Conservation (phyloP, 2,329 filamentous ascomycete species). For the Talaromyces sp. region DNA sequence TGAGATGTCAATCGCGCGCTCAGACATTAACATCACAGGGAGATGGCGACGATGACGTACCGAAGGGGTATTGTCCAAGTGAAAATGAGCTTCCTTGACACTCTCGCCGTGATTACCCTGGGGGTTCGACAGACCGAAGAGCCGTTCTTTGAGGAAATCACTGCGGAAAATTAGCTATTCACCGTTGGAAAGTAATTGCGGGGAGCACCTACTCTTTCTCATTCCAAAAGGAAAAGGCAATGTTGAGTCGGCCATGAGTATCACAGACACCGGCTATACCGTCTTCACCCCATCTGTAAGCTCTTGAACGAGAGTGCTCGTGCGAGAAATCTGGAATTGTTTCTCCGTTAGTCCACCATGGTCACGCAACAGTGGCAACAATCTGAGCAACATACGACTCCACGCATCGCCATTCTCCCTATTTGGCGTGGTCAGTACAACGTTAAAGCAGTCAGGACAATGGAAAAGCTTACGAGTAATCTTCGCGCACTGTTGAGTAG, state of each 20-base stretch:
- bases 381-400: slow-evolving; percentile 59
- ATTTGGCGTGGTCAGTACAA: slow-evolving; percentile 14
- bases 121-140: slow-evolving; percentile 92
- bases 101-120: slow-evolving; percentile 97
- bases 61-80: slow-evolving; percentile 86
- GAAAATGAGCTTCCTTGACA: slow-evolving; percentile 94
- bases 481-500: slow-evolving; percentile 66
- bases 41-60: slow-evolving; percentile 31
- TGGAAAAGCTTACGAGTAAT: slow-evolving; percentile 62
- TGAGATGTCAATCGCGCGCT: not conserved
- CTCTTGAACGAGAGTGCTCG: slow-evolving; percentile 80
- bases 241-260: slow-evolving; percentile 83
- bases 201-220: slow-evolving; percentile 70
- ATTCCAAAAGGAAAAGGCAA: slow-evolving; percentile 97
- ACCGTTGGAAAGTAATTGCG: slow-evolving; percentile 4
- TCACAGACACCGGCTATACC: slow-evolving; percentile 95
- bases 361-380: slow-evolving; percentile 5
- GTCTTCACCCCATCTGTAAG: slow-evolving; percentile 94
- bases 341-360: not conserved
- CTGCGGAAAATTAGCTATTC: slow-evolving; percentile 39
- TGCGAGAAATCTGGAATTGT: slow-evolving; percentile 74
- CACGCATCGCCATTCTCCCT: slow-evolving; percentile 84
- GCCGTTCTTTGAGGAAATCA: slow-evolving; percentile 86
- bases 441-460: too few species aligned
- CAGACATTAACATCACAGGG: not conserved